Base-by-base conservation (phyloP, 495 filamentous ascomycete species). In the Daldinia vernicosa region DNA sequence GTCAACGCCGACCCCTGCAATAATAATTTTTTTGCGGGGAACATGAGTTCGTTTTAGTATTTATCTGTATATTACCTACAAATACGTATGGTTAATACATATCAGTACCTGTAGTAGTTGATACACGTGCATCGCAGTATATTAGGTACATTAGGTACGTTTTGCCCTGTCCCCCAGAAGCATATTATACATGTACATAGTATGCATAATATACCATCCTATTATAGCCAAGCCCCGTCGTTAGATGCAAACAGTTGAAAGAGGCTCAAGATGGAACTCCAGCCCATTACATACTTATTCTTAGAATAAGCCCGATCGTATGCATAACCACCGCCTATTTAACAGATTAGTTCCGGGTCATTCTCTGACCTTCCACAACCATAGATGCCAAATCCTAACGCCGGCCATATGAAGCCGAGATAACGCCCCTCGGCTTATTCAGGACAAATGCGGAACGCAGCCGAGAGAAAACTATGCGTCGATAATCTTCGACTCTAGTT, bases 401-500 rank as follows among this genome's bases (percentile, higher is more conserved):
- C 43, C 17, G 17, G 8, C 43, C 8, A 24, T 22, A 24, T 47
- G 43, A 43, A 32, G 26, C 39, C 11, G 24, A 60, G 2, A 45
- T 30, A 30, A 28, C 37, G 22, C 37, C 19, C 1, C 14, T n/a
- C 32, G 6, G 14, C 22, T 15, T 45, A 60, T 45, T n/a, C 26
- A 4, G 8, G 7, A 24, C 12, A 53, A 8, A 53, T 15, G 3
- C 15, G 6, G 50, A 26, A 22, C 3, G 4, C n/a, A 47, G 2
- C 9, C 24, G 12, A 12, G 50, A 17, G 50, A 53, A 30, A 24
- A 12, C 66, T 54, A 74, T n/a, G 54, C 43, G 15, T 79, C 75
- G 52, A 84, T 67, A 2, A 78, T 74, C 69, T 80, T 82, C 50
- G 80, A 82, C 76, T 92, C 88, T 60, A 92, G 81, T 54, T 80